phyloP scores from a whole-genome alignment of 352 stramenopile genomes.

The Phytopythium helicoides region DNA sequence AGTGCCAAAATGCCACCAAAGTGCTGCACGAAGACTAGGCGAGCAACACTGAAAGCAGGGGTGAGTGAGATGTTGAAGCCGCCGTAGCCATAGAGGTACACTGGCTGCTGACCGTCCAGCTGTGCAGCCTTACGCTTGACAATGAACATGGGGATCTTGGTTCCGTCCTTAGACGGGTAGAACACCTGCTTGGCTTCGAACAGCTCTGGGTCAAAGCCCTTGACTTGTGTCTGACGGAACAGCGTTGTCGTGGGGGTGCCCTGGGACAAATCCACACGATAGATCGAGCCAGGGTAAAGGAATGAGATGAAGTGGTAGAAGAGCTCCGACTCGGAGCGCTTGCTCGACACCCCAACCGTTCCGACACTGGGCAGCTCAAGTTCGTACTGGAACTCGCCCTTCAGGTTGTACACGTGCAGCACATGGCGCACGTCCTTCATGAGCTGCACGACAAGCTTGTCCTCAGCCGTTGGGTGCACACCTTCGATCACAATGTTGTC shows the following conservation, averaged over 20 bases:
- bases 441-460: constrained; percentile 73
- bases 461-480: constrained; percentile 58
- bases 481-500: constrained; percentile 71
- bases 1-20: constrained; percentile 90
- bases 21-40: constrained; percentile 90
- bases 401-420: constrained; percentile 76
- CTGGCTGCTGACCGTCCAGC: constrained; percentile 85
- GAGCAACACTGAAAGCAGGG: constrained; percentile 86
- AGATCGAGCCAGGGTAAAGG: constrained; percentile 78
- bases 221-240: constrained; percentile 82
- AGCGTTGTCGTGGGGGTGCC: constrained; percentile 31
- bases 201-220: constrained; percentile 73
- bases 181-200: constrained; percentile 86
- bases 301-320: constrained; percentile 91
- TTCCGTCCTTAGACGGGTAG: constrained; percentile 92
- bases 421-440: constrained; percentile 83
- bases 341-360: constrained; percentile 65
- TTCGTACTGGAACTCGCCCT: constrained; percentile 73
- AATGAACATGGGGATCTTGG: constrained; percentile 95
- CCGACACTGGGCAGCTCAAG: constrained; percentile 66
- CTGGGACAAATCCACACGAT: constrained; percentile 55
- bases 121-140: constrained; percentile 78
- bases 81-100: constrained; percentile 93
- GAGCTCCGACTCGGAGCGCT: constrained; percentile 74
- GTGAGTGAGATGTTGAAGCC: constrained; percentile 95